phyloP scores from a whole-genome alignment of 352 stramenopile genomes.

The Phytophthora kernoviae region DNA sequence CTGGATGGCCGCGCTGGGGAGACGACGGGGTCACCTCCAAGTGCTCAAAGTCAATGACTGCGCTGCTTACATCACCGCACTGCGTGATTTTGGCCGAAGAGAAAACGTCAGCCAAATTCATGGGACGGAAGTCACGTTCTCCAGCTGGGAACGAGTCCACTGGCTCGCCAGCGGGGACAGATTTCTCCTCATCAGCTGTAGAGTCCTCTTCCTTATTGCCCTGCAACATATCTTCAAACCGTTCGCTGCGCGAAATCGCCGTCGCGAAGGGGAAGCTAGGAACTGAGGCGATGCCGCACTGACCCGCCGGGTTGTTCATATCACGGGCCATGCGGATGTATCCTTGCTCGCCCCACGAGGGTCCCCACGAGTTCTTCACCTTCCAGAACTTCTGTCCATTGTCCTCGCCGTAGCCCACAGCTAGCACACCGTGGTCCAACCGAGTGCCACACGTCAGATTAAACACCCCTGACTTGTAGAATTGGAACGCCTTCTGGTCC shows the following conservation, averaged over 20 bases:
- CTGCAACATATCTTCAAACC: constrained; percentile 1
- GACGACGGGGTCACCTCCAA: constrained; percentile 65
- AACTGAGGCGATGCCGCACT: constrained; percentile 93
- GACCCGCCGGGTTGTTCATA: constrained; percentile 91
- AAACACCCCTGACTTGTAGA: constrained; percentile 81
- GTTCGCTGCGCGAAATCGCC: constrained; percentile 21
- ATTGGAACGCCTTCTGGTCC: constrained; percentile 78
- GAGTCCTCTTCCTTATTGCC: constrained; percentile 2
- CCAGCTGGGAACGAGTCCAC: constrained; percentile 37
- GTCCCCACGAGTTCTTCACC: constrained; percentile 94
- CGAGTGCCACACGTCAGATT: constrained; percentile 53
- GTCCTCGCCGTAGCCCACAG: constrained; percentile 91
- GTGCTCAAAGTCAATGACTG: constrained; percentile 70
- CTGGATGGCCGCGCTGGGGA: constrained; percentile 78
- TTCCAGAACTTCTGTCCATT: constrained; percentile 94
- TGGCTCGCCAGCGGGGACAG: constrained; percentile 12
- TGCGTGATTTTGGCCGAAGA: constrained; percentile 82
- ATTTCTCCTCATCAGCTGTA: constrained; percentile 11
- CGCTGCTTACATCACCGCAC: constrained; percentile 71
- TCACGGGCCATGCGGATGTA: constrained; percentile 87
- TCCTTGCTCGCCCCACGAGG: constrained; percentile 87
- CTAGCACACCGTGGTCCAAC: constrained; percentile 95
- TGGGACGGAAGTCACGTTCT: constrained; percentile 31
- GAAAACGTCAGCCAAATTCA: constrained; percentile 42
- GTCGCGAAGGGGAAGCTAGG: constrained; percentile 74